A percentile compares a stretch with the other conserved stretches of the same genome.
These are phyloP conservation scores for Tulasnella sp. DNA, from an alignment of 768 basidiomycete species.

Conservation along the genomic window DNA sequence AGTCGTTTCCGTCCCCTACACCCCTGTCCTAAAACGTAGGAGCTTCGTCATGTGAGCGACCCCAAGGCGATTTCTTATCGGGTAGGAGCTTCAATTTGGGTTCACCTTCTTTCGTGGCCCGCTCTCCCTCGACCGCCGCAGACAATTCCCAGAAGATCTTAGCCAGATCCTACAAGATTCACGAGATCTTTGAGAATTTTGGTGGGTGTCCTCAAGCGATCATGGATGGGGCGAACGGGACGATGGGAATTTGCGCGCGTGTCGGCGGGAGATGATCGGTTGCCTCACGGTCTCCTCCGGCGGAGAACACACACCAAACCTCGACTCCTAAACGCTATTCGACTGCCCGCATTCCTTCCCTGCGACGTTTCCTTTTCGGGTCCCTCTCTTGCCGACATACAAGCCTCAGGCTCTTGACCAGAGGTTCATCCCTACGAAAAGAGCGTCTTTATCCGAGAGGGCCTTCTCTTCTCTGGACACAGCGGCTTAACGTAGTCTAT, in stretches of 20 bases:
- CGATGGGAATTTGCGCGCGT: background rate
- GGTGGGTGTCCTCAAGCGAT: background rate
- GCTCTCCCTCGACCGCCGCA: background rate
- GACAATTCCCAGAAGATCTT: background rate
- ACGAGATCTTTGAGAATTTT: background rate
- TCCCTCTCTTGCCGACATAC: no score
- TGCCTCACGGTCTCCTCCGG: background rate
- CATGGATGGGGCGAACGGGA: background rate
- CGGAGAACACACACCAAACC: background rate
- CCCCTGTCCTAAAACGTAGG: background rate
- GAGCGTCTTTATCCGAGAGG: background rate
- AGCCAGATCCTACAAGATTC: background rate
- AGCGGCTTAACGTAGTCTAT: background rate
- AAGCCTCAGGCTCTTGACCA: no score
- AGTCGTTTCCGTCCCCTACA: background rate
- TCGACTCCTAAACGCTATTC: background rate
- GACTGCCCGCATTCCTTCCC: background rate
- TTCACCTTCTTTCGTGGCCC: background rate
- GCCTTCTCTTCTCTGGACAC: background rate
- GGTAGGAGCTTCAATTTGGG: background rate
- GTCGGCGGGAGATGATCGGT: background rate
- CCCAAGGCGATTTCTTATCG: background rate
- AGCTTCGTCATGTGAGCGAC: background rate
- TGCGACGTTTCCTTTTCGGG: background rate
- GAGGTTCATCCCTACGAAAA: no score